Evolutionary conservation across 139 green algal genomes (phyloP), one percentile per base, ranked within the genome.

Genomic region (Diplosphaera chodatii): DNA sequence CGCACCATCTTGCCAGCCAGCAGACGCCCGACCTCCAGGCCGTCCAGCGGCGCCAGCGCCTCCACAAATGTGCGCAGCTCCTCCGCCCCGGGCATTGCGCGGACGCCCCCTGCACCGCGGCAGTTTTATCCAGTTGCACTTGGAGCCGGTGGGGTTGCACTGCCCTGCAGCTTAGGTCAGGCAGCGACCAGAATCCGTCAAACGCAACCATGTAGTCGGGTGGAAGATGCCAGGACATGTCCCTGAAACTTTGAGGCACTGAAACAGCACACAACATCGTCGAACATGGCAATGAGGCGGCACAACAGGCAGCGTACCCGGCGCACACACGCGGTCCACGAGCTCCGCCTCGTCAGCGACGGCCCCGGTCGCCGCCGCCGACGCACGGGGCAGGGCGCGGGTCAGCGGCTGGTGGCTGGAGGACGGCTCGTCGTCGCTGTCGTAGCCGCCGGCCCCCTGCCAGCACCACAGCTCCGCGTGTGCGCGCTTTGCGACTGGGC

Each of bases 31-130:
- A 94, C 70, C 1, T 27, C 65, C 31, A 82, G 66, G 2, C 88
- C 90, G 64, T 93, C 87, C 73, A 90, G 77, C 40, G 34, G 77
- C 34, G 80, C 81, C 21, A 78, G 55, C 8, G 63, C 76, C 68
- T 88, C 85, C 69, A 93, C 86, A 79, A 95, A 95, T 13, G 79
- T 64, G 0, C 77, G 72, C 71, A 94, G 74, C 55, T 93, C 87
- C 1, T 85, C 83, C 25, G 76, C 29, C 32, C 77, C 70, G 0
- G 89, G 89, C 33, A 80, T 74, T 4, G 87, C 79, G 3, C 89
- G 76, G 63, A 94, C 62, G n/a, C 89, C 88, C 1, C 82, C 37
- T 48, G 37, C 37, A 48, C 6, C 37, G 10, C 6, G 37, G 10
- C 37, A 48, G 37, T 20, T 48, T 48, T 48, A 48, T 20, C 8